These are phyloP conservation scores for Tylopilus plumbeoviolaceoides DNA, from an alignment of 768 basidiomycete species.

Conservation along the genomic window DNA sequence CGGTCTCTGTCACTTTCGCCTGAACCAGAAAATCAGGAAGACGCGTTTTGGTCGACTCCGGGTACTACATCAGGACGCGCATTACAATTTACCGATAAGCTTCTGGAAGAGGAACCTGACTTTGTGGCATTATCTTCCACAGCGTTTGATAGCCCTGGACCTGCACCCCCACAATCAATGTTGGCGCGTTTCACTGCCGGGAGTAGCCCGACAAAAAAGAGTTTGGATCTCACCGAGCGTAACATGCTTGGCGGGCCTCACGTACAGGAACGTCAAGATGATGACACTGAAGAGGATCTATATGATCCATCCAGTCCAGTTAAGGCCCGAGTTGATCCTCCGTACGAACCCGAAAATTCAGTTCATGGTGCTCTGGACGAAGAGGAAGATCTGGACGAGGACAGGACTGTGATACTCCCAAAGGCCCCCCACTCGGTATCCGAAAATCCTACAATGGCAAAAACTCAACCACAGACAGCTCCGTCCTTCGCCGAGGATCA, in stretches of 20 bases:
- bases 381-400: constrained; percentile 25
- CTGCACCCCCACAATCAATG: constrained; percentile 28
- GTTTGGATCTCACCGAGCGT: constrained; percentile 1
- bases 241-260: constrained; percentile 7
- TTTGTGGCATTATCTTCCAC: constrained; percentile 45
- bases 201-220: constrained; percentile 6
- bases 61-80: constrained; percentile 44
- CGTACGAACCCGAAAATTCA: constrained; percentile 1
- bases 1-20: constrained; percentile 16
- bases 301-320: constrained; percentile 14
- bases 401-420: constrained; percentile 29
- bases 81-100: constrained; percentile 59
- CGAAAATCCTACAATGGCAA: constrained; percentile 1
- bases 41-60: constrained; percentile 63
- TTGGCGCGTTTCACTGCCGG: constrained; percentile 22
- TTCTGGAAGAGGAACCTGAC: constrained; percentile 61
- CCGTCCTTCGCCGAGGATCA: constrained; percentile 1
- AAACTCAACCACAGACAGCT: constrained; percentile 2
- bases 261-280: not conserved
- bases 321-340: constrained; percentile 9
- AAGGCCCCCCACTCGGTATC: constrained; percentile 4
- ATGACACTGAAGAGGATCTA: constrained; percentile 1
- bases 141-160: constrained; percentile 45
- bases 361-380: not conserved
- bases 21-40: constrained; percentile 41